Evolutionary conservation across 176 grass and related monocot genomes (phyloP), one percentile per base, ranked within the genome.

Genomic region (Paspalum notatum): DNA sequence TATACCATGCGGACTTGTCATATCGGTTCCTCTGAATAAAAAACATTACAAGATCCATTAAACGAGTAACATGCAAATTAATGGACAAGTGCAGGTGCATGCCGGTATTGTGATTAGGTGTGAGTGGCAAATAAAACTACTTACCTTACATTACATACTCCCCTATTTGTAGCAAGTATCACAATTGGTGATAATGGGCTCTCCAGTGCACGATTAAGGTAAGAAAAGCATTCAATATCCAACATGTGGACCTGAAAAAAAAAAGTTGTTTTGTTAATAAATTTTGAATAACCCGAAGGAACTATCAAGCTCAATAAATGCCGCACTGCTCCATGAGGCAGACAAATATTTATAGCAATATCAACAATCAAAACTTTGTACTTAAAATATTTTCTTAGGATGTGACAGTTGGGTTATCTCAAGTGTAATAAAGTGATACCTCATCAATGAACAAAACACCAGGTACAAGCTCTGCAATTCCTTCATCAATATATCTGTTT

Each of bases 371-470:
- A 61, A 22, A 6, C 12, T 47, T 59, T 40, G 24, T 46, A 75
- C 20, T 64, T 40, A 17, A 17, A 5, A 5, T 22, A 24, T 12
- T 61, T 44, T 74, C 4, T 47, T 24, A 75, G 37, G 24, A 27
- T 61, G 17, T n/a, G 49, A 52, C n/a, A 47, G 16, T 2, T 84
- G 4, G 52, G 15, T 42, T 58, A 54, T 65, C 18, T 60, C 45
- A 45, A 50, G 66, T n/a, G 27, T 11, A 68, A 74, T 70, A 81
- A 82, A 66, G 43, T 55, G 12, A 64, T 72, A 98, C 92, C 92
- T 95, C 92, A 79, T 99, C 96, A 77, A 99, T 99, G 74, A 99
- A 95, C 62, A 99, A 73, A 26, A 99, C 92, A 82, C 96, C 92
- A 32, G 90, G 96, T 25, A 95, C 92, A 86, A 99, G 92, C 90